A percentile compares a stretch with the other conserved stretches of the same genome.
phyloP scores from a whole-genome alignment of 805 yeast genomes.

The Maudiozyma serrabonitensis region DNA sequence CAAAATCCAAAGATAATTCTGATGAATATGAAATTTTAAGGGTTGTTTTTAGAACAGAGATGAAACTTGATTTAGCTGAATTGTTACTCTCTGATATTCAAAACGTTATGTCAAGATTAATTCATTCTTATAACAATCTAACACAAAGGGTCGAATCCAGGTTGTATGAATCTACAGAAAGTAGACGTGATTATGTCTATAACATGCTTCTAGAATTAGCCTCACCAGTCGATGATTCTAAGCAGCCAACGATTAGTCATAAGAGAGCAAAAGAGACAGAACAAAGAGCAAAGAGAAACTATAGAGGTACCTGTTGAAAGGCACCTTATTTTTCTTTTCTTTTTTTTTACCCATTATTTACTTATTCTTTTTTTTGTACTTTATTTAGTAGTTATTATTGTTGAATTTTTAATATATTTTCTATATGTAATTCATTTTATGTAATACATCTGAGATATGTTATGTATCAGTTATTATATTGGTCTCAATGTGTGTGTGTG shows the following conservation, averaged over 20 bases:
- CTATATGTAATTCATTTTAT: no score
- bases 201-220: conserved; percentile 18
- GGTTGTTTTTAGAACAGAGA: conserved; percentile 68
- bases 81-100: conserved; percentile 27
- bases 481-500: background rate
- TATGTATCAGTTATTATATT: background rate
- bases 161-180: conserved; percentile 2
- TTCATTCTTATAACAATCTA: conserved; percentile 13
- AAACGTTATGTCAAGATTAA: conserved; percentile 13
- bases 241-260: background rate
- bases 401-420: background rate
- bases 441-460: no score
- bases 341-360: background rate
- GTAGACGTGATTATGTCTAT: conserved; percentile 13
- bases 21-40: conserved; percentile 62
- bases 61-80: conserved; percentile 34
- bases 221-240: conserved; percentile 10
- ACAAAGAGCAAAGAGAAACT: conserved; percentile 15
- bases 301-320: conserved; percentile 24
- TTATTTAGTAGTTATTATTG: background rate
- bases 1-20: conserved; percentile 38
- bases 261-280: conserved; percentile 5
- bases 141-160: conserved; percentile 1
- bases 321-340: background rate
- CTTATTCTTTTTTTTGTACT: background rate